Evolutionary conservation across 2,329 filamentous ascomycete genomes (phyloP).

Genomic region (Grosmannia huntii): DNA sequence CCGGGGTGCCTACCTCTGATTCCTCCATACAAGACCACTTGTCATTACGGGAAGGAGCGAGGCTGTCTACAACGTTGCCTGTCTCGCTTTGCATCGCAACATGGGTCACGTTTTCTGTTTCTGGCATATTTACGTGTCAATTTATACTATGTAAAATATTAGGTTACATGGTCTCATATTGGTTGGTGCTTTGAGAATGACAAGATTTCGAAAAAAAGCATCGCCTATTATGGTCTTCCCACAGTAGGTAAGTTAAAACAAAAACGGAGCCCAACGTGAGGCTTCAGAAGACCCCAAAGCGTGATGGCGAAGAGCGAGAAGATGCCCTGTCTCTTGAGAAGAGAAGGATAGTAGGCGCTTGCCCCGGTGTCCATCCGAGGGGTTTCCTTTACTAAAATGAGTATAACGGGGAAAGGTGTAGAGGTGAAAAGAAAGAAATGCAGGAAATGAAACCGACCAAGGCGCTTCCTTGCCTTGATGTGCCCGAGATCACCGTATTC

Average conservation of each 20-base stretch:
- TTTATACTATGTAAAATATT: conserved; percentile 1
- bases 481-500: background rate
- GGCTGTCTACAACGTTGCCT: background rate
- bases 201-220: background rate
- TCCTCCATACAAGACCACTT: too few relatives aligned
- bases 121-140: background rate
- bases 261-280: background rate
- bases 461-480: background rate
- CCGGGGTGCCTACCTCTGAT: background rate
- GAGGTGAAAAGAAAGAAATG: background rate
- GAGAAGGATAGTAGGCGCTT: background rate
- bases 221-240: background rate
- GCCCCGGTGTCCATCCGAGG: background rate
- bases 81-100: background rate
- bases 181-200: background rate
- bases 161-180: background rate
- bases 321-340: background rate
- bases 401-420: background rate
- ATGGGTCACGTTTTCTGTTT: background rate
- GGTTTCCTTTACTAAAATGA: background rate
- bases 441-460: background rate
- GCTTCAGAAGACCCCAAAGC: background rate
- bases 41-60: background rate
- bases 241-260: background rate
- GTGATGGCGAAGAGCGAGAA: background rate